Conservation (phyloP, 2,329 filamentous ascomycete genomes). For the Didymella segeticola region DNA sequence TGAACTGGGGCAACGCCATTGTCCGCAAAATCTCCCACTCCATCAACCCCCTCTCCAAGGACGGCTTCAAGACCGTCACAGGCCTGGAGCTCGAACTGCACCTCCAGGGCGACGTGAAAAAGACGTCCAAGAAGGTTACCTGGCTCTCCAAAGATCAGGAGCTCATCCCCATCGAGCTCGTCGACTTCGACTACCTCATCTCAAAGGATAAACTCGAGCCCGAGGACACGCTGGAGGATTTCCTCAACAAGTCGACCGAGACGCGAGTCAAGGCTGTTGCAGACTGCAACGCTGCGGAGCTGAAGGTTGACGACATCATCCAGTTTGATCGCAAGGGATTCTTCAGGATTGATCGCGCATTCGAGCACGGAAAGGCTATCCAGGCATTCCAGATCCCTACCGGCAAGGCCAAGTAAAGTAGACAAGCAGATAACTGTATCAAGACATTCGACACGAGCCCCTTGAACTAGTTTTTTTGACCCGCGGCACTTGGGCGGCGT, state of each 20-base stretch:
- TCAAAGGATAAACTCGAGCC: conserved; percentile 94
- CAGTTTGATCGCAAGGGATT: conserved; percentile 95
- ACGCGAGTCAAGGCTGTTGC: conserved; percentile 76
- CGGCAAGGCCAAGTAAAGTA: conserved; percentile 57
- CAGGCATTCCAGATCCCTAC: conserved; percentile 75
- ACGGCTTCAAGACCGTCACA: conserved; percentile 62
- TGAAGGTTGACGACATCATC: conserved; percentile 90
- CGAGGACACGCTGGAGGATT: conserved; percentile 82
- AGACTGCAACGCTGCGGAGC: conserved; percentile 77
- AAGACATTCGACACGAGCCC: no score
- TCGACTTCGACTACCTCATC: conserved; percentile 94
- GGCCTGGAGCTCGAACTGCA: conserved; percentile 84
- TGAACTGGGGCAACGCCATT: conserved; percentile 94
- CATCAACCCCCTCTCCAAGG: conserved; percentile 58
- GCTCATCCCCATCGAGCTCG: conserved; percentile 81
- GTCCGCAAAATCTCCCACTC: conserved; percentile 70
- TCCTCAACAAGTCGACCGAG: conserved; percentile 77
- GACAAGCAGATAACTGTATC: no score
- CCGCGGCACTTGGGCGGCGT: no score
- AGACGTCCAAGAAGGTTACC: conserved; percentile 94
- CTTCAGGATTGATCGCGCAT: conserved; percentile 78
- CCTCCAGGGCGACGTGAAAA: conserved; percentile 90
- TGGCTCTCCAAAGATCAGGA: conserved; percentile 84
- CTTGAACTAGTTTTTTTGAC: no score
- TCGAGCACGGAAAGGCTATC: conserved; percentile 64